Evolutionary conservation across 192 early-diverging fungal species (phyloP).

Genomic region (Entomortierella lignicola): DNA sequence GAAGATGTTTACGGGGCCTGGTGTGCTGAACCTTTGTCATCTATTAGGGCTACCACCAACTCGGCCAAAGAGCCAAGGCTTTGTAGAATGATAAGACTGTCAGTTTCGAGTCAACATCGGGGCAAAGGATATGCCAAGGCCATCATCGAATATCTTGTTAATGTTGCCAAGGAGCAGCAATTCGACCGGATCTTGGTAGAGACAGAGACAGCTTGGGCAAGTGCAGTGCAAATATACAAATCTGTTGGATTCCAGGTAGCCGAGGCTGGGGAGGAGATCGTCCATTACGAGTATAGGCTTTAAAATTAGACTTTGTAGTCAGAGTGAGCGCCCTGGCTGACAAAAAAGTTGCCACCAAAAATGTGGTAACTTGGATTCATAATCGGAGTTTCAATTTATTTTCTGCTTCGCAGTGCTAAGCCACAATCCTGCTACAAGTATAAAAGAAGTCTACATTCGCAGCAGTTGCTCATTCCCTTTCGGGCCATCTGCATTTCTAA

Average conservation of each 20-base stretch:
- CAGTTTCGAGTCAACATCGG: slow-evolving; percentile 16
- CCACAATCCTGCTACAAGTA: slow-evolving; percentile 8
- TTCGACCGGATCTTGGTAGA: slow-evolving; percentile 41
- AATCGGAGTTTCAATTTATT: no score
- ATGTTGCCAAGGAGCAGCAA: slow-evolving; percentile 4
- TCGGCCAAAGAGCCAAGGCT: background rate
- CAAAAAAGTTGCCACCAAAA: no score
- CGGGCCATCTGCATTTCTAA: slow-evolving; percentile 32
- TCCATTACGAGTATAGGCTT: slow-evolving; percentile 27
- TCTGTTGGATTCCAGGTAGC: slow-evolving; percentile 20
- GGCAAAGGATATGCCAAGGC: slow-evolving; percentile 35
- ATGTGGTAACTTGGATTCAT: no score
- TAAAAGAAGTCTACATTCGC: slow-evolving; percentile 9
- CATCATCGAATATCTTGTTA: slow-evolving; percentile 19
- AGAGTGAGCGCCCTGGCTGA: slow-evolving; percentile 1
- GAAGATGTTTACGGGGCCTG: slow-evolving; percentile 36
- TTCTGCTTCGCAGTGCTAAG: no score
- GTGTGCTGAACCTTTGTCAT: slow-evolving; percentile 19
- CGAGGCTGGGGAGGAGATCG: slow-evolving; percentile 11
- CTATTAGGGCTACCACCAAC: background rate
- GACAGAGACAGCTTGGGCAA: slow-evolving; percentile 28
- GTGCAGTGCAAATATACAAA: slow-evolving; percentile 37
- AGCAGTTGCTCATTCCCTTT: slow-evolving; percentile 39
- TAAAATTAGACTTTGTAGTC: no score
- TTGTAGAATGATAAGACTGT: slow-evolving; percentile 45